phyloP scores from a whole-genome alignment of 2,329 filamentous ascomycete species.

The Botrytis elliptica region DNA sequence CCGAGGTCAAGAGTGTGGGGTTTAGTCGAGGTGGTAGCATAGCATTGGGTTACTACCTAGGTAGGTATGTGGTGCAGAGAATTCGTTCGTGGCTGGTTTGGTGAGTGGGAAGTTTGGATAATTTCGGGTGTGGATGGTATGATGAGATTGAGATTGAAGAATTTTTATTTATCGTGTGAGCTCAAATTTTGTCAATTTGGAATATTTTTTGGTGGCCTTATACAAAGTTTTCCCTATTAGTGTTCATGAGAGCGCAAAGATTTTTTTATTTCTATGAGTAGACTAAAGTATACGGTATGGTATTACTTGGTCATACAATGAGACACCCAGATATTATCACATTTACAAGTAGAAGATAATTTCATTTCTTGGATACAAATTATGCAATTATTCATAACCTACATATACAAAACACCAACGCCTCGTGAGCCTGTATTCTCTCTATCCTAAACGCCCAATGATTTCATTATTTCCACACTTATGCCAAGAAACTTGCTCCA shows the following conservation, averaged over 20 bases:
- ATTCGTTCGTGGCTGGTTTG: background rate
- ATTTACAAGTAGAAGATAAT: background rate
- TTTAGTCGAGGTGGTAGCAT: background rate
- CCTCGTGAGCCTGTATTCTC: background rate
- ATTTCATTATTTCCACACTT: constrained; percentile 19
- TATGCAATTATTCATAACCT: background rate
- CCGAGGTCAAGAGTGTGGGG: background rate
- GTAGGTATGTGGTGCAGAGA: background rate
- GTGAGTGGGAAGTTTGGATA: background rate
- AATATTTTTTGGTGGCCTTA: background rate
- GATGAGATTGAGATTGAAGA: background rate
- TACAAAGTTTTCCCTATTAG: background rate
- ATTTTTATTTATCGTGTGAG: background rate
- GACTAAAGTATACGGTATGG: background rate
- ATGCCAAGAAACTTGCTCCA: constrained; percentile 55
- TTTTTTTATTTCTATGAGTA: background rate
- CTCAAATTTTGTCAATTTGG: background rate
- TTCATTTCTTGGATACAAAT: background rate
- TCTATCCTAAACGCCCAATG: constrained; percentile 17
- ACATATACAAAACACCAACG: constrained; percentile 10
- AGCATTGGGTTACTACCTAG: background rate
- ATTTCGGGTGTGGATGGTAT: background rate
- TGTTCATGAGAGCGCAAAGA: background rate
- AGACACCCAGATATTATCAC: background rate
- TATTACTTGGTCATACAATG: background rate